Evolutionary conservation across 192 early-diverging fungal species (phyloP).

Genomic region (Lunasporangiospora selenospora): DNA sequence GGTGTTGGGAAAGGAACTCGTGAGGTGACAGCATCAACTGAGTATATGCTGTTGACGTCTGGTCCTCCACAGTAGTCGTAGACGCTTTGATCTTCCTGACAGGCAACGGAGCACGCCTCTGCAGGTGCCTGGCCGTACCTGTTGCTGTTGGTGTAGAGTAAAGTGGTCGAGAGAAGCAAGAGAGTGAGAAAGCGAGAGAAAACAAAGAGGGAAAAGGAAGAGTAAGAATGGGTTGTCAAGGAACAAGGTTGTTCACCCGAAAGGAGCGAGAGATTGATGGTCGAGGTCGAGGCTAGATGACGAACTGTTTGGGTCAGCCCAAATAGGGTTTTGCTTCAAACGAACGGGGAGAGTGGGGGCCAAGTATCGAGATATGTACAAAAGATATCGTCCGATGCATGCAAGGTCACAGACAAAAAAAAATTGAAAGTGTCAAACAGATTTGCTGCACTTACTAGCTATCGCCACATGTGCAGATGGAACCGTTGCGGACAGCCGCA

Average conservation of each 20-base stretch:
- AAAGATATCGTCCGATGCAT: too few relatives aligned
- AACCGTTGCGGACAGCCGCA: conserved; percentile 34
- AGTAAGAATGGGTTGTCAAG: not conserved
- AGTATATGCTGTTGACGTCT: conserved; percentile 26
- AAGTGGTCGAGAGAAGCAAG: not conserved
- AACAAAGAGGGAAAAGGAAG: not conserved
- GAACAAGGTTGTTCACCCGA: too few relatives aligned
- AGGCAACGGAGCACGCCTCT: conserved; percentile 22
- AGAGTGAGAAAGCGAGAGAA: not conserved
- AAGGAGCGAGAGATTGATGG: not conserved
- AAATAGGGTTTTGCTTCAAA: not conserved
- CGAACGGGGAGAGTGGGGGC: not conserved
- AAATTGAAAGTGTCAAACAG: not conserved
- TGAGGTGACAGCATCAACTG: conserved; percentile 2
- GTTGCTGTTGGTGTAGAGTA: conserved; percentile 4
- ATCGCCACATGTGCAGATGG: conserved; percentile 44
- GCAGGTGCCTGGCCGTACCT: conserved; percentile 31
- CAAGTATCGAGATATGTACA: not conserved
- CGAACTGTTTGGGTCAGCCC: not conserved
- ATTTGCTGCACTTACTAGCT: conserved; percentile 14
- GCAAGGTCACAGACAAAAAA: not conserved
- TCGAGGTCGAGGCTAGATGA: not conserved
- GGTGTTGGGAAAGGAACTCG: conserved; percentile 18
- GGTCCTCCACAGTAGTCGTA: conserved; percentile 43
- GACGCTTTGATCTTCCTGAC: conserved; percentile 20